A percentile compares a stretch with the other conserved stretches of the same genome.
Evolutionary conservation across 2,329 filamentous ascomycete species (phyloP).

Genomic region (Metarhizium anisopliae): DNA sequence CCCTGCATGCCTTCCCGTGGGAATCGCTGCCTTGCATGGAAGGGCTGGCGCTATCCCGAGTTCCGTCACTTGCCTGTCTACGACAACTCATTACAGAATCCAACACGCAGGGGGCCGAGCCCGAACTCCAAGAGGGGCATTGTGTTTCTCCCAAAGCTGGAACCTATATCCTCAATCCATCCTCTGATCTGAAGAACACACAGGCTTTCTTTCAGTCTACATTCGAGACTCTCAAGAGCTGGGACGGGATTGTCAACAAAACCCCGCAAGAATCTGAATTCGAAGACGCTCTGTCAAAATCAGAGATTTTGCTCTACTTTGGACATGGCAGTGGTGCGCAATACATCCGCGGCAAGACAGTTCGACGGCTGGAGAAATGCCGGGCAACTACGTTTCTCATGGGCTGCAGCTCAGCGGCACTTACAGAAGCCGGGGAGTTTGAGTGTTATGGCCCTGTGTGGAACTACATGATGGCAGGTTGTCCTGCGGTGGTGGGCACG

Average conservation of each 20-base stretch:
- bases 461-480: constrained; percentile 84
- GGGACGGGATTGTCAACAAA: constrained; percentile 60
- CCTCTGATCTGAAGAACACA: constrained; percentile 72
- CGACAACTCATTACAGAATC: constrained; percentile 61
- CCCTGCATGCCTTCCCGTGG: constrained; percentile 88
- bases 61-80: constrained; percentile 78
- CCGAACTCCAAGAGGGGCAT: constrained; percentile 31
- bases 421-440: constrained; percentile 73
- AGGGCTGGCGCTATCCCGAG: constrained; percentile 68
- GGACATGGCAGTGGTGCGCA: constrained; percentile 92
- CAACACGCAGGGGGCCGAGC: constrained; percentile 10
- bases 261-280: constrained; percentile 73
- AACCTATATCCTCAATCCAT: constrained; percentile 84
- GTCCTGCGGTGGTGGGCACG: constrained; percentile 80
- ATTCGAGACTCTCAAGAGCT: constrained; percentile 58
- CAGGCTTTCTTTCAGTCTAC: constrained; percentile 61
- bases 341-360: constrained; percentile 78
- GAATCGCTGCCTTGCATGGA: constrained; percentile 86
- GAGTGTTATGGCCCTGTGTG: constrained; percentile 86
- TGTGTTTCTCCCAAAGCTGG: constrained; percentile 47
- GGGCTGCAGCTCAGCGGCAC: constrained; percentile 81
- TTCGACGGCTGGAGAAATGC: constrained; percentile 70
- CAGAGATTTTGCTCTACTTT: constrained; percentile 81
- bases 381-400: constrained; percentile 76
- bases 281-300: constrained; percentile 52